These are phyloP conservation scores for Miamiensis avidus DNA, from an alignment of 169 alveolate species.

Conservation along the genomic window DNA sequence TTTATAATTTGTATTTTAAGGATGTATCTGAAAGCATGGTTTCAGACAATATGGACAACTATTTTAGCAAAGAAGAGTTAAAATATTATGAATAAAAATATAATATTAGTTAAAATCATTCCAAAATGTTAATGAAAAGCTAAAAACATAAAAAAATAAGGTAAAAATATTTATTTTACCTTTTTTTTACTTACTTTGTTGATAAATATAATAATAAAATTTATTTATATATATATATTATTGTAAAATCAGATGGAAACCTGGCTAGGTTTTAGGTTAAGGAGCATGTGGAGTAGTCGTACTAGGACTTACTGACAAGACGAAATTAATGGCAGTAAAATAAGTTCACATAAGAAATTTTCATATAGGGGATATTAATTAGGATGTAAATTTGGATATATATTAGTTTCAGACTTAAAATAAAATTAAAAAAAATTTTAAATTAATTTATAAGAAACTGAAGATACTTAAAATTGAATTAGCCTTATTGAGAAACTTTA, in stretches of 20 bases:
- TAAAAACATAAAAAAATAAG: too few species aligned
- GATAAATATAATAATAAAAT: too few species aligned
- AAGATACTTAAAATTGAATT: conserved; percentile 29
- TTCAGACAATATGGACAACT: not conserved
- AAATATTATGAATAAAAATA: too few species aligned
- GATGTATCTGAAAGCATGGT: not conserved
- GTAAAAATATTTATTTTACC: too few species aligned
- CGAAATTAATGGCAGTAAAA: conserved; percentile 54
- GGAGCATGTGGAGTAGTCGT: not conserved
- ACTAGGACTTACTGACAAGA: too few species aligned
- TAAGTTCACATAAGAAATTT: conserved; percentile 15
- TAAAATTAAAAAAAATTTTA: not conserved
- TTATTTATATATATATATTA: too few species aligned
- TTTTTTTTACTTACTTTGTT: too few species aligned
- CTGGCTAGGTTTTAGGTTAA: not conserved
- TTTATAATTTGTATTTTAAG: not conserved
- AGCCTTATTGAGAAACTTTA: conserved; percentile 15
- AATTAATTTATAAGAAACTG: not conserved
- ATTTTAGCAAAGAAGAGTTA: not conserved
- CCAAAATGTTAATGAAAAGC: too few species aligned
- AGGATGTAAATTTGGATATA: not conserved
- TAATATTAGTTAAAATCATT: too few species aligned
- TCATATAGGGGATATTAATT: conserved; percentile 16
- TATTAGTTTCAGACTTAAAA: not conserved
- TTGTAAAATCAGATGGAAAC: not conserved